These are phyloP conservation scores for Trichomonas gallinae DNA, from an alignment of 208 protist species.

Conservation along the genomic window DNA sequence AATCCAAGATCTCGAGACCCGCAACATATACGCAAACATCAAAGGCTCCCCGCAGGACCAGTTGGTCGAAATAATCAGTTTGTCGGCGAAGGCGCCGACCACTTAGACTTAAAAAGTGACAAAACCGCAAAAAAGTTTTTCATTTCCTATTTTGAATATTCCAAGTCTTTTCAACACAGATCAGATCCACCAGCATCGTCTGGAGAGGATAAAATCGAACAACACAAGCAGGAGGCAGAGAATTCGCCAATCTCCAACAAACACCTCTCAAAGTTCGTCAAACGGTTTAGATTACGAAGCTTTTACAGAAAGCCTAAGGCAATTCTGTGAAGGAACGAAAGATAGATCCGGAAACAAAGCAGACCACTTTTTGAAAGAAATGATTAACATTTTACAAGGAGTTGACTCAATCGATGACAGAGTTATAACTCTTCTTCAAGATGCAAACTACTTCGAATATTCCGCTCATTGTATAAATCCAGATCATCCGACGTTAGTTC, in stretches of 20 bases:
- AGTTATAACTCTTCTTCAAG: not conserved
- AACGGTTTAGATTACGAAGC: not conserved
- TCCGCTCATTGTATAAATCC: not conserved
- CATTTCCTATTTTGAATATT: not conserved
- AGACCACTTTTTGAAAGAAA: not conserved
- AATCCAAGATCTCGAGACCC: not conserved
- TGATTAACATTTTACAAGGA: not conserved
- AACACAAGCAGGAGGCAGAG: not conserved
- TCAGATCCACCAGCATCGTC: not conserved
- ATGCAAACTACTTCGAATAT: not conserved
- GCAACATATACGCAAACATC: not conserved
- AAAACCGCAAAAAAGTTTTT: not conserved
- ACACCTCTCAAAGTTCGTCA: not conserved
- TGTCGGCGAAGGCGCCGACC: not conserved
- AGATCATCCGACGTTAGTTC: not conserved
- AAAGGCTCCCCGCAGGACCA: not conserved
- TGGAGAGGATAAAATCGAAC: not conserved
- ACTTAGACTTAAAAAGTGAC: not conserved
- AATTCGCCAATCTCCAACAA: not conserved
- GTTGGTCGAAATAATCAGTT: not conserved
- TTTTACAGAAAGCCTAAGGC: not conserved
- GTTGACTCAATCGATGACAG: not conserved
- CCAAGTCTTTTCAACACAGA: not conserved
- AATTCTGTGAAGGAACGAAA: not conserved
- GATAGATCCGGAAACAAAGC: not conserved